These are phyloP conservation scores for Mycena citricolor DNA, from an alignment of 1,284 basidiomycete species.

Conservation along the genomic window DNA sequence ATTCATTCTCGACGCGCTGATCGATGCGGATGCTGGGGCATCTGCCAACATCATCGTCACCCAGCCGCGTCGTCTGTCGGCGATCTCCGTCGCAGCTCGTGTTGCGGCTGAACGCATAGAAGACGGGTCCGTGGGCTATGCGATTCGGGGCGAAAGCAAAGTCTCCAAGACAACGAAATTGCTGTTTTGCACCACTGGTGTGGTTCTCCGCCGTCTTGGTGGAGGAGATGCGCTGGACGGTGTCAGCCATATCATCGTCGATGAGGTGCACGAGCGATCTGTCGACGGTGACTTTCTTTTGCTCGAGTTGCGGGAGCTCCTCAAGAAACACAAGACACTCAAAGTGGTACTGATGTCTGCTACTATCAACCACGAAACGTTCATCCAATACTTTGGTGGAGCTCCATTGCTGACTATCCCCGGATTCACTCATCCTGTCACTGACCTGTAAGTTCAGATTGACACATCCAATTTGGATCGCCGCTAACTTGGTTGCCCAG, in stretches of 20 bases:
- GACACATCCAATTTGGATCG: background rate
- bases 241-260: constrained; percentile 87
- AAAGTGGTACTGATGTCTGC: constrained; percentile 89
- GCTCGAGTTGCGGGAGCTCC: constrained; percentile 79
- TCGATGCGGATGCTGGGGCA: constrained; percentile 61
- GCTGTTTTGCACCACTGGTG: constrained; percentile 92
- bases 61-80: constrained; percentile 88
- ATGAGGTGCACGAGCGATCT: constrained; percentile 92
- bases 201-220: constrained; percentile 80
- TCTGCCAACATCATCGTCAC: constrained; percentile 83
- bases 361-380: constrained; percentile 86
- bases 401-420: constrained; percentile 86
- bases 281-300: constrained; percentile 90
- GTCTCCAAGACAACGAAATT: constrained; percentile 69
- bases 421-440: constrained; percentile 79
- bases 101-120: constrained; percentile 86
- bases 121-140: constrained; percentile 85
- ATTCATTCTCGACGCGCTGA: constrained; percentile 85
- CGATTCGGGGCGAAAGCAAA: constrained; percentile 87
- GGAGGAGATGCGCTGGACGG: constrained; percentile 69
- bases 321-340: constrained; percentile 68
- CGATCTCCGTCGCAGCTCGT: constrained; percentile 85
- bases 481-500: constrained; percentile 36
- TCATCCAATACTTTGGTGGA: constrained; percentile 76
- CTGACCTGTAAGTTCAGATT: constrained; percentile 57